phyloP scores from a whole-genome alignment of 768 basidiomycete species.

The Calocera cornea region DNA sequence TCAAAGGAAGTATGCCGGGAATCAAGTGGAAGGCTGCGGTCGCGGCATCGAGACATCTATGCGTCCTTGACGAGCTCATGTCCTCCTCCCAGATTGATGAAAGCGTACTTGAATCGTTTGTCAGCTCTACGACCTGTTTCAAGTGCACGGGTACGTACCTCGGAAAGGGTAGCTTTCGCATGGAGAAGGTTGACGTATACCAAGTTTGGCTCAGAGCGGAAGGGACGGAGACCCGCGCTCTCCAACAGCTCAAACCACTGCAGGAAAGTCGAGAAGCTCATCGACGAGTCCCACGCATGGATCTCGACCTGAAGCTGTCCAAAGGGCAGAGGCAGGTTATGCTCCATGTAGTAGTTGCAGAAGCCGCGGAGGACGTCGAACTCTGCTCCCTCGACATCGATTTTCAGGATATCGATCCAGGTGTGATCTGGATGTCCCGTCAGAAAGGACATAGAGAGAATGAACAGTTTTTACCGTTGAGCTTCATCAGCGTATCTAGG shows the following conservation, averaged over 20 bases:
- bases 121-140: neutral
- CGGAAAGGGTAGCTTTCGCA: conserved; percentile 8
- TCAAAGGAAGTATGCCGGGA: too few relatives aligned
- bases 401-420: conserved; percentile 13
- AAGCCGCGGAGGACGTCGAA: conserved; percentile 43
- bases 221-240: conserved; percentile 10
- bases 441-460: neutral
- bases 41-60: too few relatives aligned
- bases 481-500: conserved; percentile 11
- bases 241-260: conserved; percentile 8
- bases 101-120: conserved; percentile 8
- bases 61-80: conserved; percentile 8
- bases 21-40: too few relatives aligned
- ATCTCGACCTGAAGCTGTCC: conserved; percentile 13
- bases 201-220: conserved; percentile 9
- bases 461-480: conserved; percentile 13
- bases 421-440: neutral
- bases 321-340: conserved; percentile 8
- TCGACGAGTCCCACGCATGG: conserved; percentile 6
- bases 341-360: conserved; percentile 32
- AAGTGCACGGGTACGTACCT: neutral
- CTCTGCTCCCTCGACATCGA: conserved; percentile 40
- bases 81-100: conserved; percentile 11
- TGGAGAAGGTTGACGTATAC: conserved; percentile 11
- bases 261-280: conserved; percentile 8